A percentile compares a stretch with the other conserved stretches of the same genome.
These are phyloP conservation scores for Hypocreales sp. DNA, from an alignment of 2,329 filamentous ascomycete genomes.

Conservation along the genomic window DNA sequence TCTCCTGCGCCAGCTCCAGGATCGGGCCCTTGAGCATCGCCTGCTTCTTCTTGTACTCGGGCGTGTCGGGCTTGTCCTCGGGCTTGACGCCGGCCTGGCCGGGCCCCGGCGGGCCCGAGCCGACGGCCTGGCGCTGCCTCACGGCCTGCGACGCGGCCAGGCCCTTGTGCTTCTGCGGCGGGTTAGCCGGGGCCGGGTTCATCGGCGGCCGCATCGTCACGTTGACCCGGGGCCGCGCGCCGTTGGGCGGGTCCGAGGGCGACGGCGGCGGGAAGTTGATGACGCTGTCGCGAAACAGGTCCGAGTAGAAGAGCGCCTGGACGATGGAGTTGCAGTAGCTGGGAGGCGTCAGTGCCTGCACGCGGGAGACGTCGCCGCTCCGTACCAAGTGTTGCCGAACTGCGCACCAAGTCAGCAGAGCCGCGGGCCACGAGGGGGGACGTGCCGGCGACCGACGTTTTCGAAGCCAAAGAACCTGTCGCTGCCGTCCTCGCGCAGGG, in stretches of 20 bases:
- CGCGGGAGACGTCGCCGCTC: not conserved
- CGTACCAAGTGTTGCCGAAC: constrained; percentile 96
- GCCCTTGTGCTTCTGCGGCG: constrained; percentile 32
- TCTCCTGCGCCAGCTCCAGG: constrained; percentile 70
- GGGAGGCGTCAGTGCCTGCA: constrained; percentile 13
- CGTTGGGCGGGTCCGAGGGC: constrained; percentile 53
- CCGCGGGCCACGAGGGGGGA: not conserved
- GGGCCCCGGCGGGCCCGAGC: constrained; percentile 35
- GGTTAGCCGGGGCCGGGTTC: constrained; percentile 26
- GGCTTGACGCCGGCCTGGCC: constrained; percentile 45
- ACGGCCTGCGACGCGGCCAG: constrained; percentile 38
- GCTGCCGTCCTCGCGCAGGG: constrained; percentile 72
- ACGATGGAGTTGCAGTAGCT: constrained; percentile 99
- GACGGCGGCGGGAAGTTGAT: constrained; percentile 73
- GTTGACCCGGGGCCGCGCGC: constrained; percentile 36
- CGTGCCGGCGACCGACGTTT: constrained; percentile 52
- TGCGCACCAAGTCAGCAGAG: constrained; percentile 21
- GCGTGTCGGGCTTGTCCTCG: constrained; percentile 87
- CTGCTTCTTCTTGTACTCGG: constrained; percentile 96
- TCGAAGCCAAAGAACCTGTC: constrained; percentile 98
- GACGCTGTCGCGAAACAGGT: constrained; percentile 84
- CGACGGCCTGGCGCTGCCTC: constrained; percentile 39
- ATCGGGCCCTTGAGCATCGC: constrained; percentile 80
- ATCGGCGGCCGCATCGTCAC: constrained; percentile 44
- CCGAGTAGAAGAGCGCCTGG: constrained; percentile 92